These are phyloP conservation scores for Isabelozyma gotoi DNA, from an alignment of 805 yeast species.

Conservation along the genomic window DNA sequence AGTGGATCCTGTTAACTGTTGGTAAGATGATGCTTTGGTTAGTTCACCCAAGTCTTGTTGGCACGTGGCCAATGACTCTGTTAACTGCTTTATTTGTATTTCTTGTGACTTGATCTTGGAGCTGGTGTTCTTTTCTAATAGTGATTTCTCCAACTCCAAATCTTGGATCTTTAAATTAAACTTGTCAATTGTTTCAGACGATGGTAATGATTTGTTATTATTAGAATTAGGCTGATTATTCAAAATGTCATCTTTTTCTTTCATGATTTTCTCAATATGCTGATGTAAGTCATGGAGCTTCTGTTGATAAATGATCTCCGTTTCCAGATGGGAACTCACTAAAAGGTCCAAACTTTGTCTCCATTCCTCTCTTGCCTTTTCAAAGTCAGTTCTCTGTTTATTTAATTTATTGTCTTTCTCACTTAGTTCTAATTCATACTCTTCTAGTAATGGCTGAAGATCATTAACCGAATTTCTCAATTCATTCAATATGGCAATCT, in stretches of 20 bases:
- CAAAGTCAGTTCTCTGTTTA: slow-evolving; percentile 49
- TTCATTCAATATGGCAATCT: slow-evolving; percentile 46
- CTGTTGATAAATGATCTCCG: slow-evolving; percentile 47
- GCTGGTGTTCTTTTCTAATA: slow-evolving; percentile 10
- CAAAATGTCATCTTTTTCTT: slow-evolving; percentile 6
- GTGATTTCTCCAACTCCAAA: slow-evolving; percentile 10
- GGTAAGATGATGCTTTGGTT: neutral
- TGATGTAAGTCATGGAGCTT: slow-evolving; percentile 40
- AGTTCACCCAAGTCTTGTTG: slow-evolving; percentile 3
- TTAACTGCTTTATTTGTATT: slow-evolving; percentile 4
- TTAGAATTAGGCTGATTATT: neutral
- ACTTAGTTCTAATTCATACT: slow-evolving; percentile 42
- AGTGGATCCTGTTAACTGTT: slow-evolving; percentile 1
- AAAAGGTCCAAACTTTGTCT: slow-evolving; percentile 56
- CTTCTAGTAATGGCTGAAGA: slow-evolving; percentile 46
- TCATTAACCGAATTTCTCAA: slow-evolving; percentile 49
- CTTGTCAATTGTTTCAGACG: neutral
- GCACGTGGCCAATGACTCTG: slow-evolving; percentile 1
- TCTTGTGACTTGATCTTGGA: slow-evolving; percentile 10
- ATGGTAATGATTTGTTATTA: neutral
- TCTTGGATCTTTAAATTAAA: slow-evolving; percentile 8
- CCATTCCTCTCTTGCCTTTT: slow-evolving; percentile 57
- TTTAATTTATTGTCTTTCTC: slow-evolving; percentile 47
- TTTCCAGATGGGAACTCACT: slow-evolving; percentile 55
- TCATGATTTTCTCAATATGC: slow-evolving; percentile 1